A percentile compares a stretch with the other conserved stretches of the same genome.
Evolutionary conservation across 202 grass and related monocot species (phyloP).

Genomic region (Carex arenaria): DNA sequence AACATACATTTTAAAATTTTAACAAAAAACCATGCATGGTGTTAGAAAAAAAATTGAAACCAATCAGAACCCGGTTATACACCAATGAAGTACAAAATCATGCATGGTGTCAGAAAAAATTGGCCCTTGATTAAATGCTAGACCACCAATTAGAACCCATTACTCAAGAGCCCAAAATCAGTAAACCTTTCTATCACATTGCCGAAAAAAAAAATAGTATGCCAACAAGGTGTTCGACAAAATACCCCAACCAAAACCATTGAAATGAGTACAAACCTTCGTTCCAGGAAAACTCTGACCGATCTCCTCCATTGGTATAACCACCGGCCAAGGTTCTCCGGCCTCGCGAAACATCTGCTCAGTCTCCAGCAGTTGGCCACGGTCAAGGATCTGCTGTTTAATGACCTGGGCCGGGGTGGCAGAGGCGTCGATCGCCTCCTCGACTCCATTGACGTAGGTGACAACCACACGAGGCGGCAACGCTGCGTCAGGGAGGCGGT

Average conservation of each 20-base stretch:
- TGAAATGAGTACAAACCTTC: constrained; percentile 37
- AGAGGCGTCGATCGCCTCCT: constrained; percentile 57
- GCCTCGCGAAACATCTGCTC: constrained; percentile 86
- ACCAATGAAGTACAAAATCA: neutral
- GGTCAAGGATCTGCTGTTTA: constrained; percentile 64
- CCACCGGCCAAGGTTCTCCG: constrained; percentile 71
- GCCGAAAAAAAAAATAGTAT: neutral
- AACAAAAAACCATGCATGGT: neutral
- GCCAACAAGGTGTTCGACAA: constrained; percentile 30
- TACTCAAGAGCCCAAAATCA: neutral
- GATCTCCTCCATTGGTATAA: constrained; percentile 82
- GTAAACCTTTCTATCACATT: neutral
- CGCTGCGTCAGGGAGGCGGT: constrained; percentile 43
- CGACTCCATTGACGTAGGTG: constrained; percentile 74
- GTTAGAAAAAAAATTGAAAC: neutral
- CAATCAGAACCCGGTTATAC: neutral
- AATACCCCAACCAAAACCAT: constrained; percentile 3
- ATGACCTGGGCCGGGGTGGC: constrained; percentile 60
- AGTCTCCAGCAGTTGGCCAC: constrained; percentile 65
- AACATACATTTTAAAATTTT: neutral
- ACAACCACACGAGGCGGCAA: constrained; percentile 57
- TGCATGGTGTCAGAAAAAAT: neutral
- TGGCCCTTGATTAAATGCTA: neutral
- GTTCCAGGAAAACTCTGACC: constrained; percentile 61
- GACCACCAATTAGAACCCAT: neutral